Conservation (phyloP, 164 flowering plant species). For the Macadamia integrifolia region DNA sequence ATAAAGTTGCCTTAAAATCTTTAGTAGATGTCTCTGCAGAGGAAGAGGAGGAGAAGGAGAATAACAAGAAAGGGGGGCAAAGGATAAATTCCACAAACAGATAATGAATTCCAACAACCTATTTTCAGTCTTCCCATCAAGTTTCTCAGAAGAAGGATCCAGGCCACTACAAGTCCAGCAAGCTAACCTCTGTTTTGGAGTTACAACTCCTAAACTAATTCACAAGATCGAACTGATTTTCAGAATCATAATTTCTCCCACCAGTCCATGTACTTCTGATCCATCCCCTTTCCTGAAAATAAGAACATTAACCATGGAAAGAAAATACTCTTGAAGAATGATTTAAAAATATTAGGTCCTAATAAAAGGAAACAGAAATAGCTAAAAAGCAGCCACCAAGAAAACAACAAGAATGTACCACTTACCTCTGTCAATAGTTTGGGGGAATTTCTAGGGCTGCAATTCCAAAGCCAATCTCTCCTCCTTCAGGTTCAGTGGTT, state of each 20-base stretch:
- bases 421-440: conserved; percentile 18
- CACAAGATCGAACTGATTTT: conserved; percentile 1
- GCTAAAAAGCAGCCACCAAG: neutral
- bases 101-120: too few relatives aligned
- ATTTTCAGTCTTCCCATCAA: too few relatives aligned
- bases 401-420: conserved; percentile 2
- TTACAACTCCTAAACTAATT: neutral
- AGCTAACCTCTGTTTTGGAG: conserved; percentile 21
- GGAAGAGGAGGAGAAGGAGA: too few relatives aligned
- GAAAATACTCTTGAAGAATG: neutral
- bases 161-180: neutral
- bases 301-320: neutral
- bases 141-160: too few relatives aligned
- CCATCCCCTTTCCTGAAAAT: conserved; percentile 11
- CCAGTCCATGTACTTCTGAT: conserved; percentile 7
- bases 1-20: too few relatives aligned
- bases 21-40: too few relatives aligned
- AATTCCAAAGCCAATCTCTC: too few relatives aligned
- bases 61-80: too few relatives aligned
- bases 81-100: too few relatives aligned
- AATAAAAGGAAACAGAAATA: too few relatives aligned
- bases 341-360: neutral
- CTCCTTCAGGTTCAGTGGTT: neutral
- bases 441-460: neutral
- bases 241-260: conserved; percentile 3